Evolutionary conservation across 1,139 yeast genomes (phyloP), one percentile per base, ranked within the genome.

Genomic region (Chernovozyma sophiae-reginae): DNA sequence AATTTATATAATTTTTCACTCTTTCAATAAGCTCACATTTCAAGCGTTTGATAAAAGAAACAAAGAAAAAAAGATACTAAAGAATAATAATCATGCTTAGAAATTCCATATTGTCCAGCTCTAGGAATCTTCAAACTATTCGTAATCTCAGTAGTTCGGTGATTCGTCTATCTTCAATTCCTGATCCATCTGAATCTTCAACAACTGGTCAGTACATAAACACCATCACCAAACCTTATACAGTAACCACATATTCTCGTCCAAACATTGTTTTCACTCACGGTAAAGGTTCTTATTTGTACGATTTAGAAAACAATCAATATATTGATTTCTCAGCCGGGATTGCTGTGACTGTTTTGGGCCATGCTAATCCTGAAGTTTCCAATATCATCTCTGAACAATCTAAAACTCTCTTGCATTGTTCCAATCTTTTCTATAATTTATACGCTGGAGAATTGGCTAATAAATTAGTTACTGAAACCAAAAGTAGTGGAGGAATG

Each of bases 291-390:
- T 74, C 87, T 12, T 64, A 72, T 42, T 59, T 87, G 40, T 86
- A 81, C 68, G 98, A 92, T 55, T 63, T 84, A 37, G 90, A 85
- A 52, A 74, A 85, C 52, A 69, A 82, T 36, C 74, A 83, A 53
- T 92, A 84, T 56, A 73, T 92, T 37, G 98, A 92, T 57, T 90
- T 92, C 61, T 81, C 90, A 2, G 89, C 97, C 2, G 98, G 98
- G 35, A 89, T 92, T 48, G 97, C 98, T 1, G 98, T 92, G 13
- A 90, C 96, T n/a, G 81, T 86, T 1, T 68, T 92, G 45, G 98
- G 98, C 3, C 98, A 92, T 58, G 69, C 89, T 24, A 75, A 92
- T 52, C 79, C 81, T 4, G 81, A 79, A 44, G 72, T 92, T 29
- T 74, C 95, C 4, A 66, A 81, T 40, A 77, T 92, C 43, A 58